phyloP scores from a whole-genome alignment of 2,329 filamentous ascomycete genomes.

The Gyromitra esculenta region DNA sequence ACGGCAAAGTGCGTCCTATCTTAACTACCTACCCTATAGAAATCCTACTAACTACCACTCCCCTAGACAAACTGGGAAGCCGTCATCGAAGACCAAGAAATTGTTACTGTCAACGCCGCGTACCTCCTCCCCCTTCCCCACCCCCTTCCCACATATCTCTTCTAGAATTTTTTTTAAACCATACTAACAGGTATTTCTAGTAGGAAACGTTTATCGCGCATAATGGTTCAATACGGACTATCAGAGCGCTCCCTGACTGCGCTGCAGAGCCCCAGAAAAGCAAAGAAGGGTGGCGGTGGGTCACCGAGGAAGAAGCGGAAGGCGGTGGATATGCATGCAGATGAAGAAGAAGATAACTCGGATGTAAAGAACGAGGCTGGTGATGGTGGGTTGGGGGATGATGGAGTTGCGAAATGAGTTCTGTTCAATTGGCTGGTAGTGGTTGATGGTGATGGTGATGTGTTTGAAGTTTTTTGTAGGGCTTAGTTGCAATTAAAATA shows the following conservation, averaged over 20 bases:
- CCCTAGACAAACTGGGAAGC: constrained; percentile 33
- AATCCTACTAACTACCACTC: not conserved
- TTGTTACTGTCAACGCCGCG: constrained; percentile 23
- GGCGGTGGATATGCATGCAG: not conserved
- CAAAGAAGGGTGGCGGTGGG: not conserved
- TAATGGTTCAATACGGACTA: constrained; percentile 13
- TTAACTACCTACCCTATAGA: not conserved
- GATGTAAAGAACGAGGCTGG: not conserved
- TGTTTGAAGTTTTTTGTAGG: too few species aligned
- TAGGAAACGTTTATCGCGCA: constrained; percentile 18
- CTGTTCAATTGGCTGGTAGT: not conserved
- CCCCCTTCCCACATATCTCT: not conserved
- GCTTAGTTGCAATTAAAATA: too few species aligned
- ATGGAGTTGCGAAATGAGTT: not conserved
- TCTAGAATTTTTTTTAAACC: not conserved
- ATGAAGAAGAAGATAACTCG: not conserved
- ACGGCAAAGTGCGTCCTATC: constrained; percentile 15
- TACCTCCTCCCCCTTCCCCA: not conserved
- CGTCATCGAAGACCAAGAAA: constrained; percentile 7
- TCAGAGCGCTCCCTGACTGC: constrained; percentile 1
- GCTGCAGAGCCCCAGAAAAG: not conserved
- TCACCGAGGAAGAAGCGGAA: constrained; percentile 36
- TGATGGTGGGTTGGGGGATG: not conserved
- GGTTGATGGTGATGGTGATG: not conserved
- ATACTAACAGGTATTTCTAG: not conserved